phyloP scores from a whole-genome alignment of 345 rosid species.

The Balakata baccata region DNA sequence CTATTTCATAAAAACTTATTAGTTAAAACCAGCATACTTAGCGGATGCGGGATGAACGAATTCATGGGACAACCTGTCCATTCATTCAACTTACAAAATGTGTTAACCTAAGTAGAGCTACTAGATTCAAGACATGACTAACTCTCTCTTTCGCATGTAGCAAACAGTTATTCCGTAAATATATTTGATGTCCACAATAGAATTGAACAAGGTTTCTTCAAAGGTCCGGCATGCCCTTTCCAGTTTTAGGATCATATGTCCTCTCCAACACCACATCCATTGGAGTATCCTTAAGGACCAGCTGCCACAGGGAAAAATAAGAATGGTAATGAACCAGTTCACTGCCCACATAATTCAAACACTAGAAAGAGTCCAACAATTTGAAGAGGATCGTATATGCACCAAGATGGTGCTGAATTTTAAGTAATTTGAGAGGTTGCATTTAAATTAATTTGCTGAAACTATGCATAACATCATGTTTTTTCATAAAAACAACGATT shows the following conservation, averaged over 20 bases:
- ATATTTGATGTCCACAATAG: conserved; percentile 1
- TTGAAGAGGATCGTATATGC: no score
- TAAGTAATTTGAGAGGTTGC: no score
- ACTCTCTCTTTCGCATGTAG: not conserved
- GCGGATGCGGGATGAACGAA: not conserved
- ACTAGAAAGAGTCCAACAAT: not conserved
- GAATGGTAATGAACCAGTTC: not conserved
- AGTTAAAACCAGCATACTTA: no score
- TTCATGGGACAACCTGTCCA: not conserved
- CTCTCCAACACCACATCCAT: conserved; percentile 70
- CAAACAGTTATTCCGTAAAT: not conserved
- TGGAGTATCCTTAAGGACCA: conserved; percentile 86
- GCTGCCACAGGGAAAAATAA: conserved; percentile 41
- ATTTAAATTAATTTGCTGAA: no score
- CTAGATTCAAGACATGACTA: not conserved
- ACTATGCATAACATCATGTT: no score
- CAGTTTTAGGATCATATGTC: conserved; percentile 79
- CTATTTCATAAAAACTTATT: no score
- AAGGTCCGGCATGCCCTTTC: conserved; percentile 96
- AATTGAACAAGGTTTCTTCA: conserved; percentile 28
- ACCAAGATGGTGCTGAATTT: no score
- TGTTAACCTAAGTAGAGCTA: not conserved
- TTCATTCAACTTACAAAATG: not conserved
- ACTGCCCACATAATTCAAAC: not conserved
- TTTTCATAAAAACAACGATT: no score